These are phyloP conservation scores for Murraya koenigii DNA, from an alignment of 345 rosid species.

Conservation along the genomic window DNA sequence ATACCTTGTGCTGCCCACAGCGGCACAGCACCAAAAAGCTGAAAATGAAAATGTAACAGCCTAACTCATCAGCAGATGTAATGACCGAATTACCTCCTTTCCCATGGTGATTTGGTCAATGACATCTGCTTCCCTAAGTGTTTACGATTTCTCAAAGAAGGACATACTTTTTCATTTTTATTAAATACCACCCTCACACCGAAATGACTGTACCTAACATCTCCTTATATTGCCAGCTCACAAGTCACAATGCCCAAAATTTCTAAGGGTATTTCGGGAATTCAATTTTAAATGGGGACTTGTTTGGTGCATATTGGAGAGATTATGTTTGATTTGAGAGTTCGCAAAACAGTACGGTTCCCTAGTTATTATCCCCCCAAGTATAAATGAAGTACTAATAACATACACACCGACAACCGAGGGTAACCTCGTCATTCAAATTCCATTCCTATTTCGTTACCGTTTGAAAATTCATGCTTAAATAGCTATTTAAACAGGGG, in stretches of 20 bases:
- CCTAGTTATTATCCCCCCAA: neutral
- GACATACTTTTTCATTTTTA: neutral
- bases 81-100: neutral
- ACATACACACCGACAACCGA: neutral
- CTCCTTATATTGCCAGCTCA: too few relatives aligned
- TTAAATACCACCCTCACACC: neutral
- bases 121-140: neutral
- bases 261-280: neutral
- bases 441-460: neutral
- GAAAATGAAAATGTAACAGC: too few relatives aligned
- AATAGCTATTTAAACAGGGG: too few relatives aligned
- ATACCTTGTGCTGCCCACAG: too few relatives aligned
- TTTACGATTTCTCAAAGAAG: neutral
- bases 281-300: neutral
- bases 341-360: neutral
- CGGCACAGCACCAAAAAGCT: too few relatives aligned
- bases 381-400: too few relatives aligned
- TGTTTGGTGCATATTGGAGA: neutral
- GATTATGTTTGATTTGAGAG: neutral
- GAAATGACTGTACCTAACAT: too few relatives aligned
- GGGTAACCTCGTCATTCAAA: constrained; percentile 1
- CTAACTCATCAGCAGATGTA: too few relatives aligned
- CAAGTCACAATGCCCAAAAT: too few relatives aligned
- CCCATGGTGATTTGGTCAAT: neutral
- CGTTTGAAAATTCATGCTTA: neutral